Evolutionary conservation across 805 yeast species (phyloP).

Genomic region (Yamadazyma ubonensis): DNA sequence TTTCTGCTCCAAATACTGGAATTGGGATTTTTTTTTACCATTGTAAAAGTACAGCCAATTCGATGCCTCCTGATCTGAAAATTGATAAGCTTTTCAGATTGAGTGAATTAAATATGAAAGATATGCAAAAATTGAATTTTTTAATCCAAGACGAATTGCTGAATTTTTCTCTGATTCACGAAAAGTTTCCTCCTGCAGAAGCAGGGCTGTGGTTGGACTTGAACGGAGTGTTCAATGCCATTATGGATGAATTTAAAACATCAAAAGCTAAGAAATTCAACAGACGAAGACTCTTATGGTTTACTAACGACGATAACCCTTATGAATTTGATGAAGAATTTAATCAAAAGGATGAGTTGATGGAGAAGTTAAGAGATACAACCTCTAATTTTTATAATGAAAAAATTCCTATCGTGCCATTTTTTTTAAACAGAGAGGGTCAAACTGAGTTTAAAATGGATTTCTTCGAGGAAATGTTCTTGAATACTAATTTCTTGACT

Average conservation of each 20-base stretch:
- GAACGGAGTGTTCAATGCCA: constrained; percentile 44
- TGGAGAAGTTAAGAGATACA: constrained; percentile 52
- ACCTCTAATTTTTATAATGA: constrained; percentile 60
- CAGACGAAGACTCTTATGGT: constrained; percentile 60
- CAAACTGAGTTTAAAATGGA: constrained; percentile 32
- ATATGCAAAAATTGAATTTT: constrained; percentile 57
- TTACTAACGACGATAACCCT: constrained; percentile 78
- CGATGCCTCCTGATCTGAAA: constrained; percentile 36
- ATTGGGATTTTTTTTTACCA: constrained; percentile 70
- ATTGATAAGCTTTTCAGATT: constrained; percentile 52
- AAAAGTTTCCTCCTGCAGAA: constrained; percentile 14
- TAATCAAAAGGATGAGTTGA: constrained; percentile 28
- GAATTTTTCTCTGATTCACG: constrained; percentile 8
- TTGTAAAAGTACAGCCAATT: constrained; percentile 35
- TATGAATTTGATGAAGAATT: constrained; percentile 26
- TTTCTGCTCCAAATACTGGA: constrained; percentile 66
- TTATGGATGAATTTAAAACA: constrained; percentile 55
- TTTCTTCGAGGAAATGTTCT: constrained; percentile 56
- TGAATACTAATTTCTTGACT: constrained; percentile 46
- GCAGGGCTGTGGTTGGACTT: constrained; percentile 15
- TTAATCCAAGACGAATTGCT: constrained; percentile 43
- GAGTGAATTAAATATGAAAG: constrained; percentile 52
- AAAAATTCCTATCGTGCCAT: constrained; percentile 57
- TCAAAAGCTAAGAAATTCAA: constrained; percentile 44
- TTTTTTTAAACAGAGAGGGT: constrained; percentile 46